These are phyloP conservation scores for Castanea mollissima DNA, from an alignment of 306 rosid genomes.

Conservation along the genomic window DNA sequence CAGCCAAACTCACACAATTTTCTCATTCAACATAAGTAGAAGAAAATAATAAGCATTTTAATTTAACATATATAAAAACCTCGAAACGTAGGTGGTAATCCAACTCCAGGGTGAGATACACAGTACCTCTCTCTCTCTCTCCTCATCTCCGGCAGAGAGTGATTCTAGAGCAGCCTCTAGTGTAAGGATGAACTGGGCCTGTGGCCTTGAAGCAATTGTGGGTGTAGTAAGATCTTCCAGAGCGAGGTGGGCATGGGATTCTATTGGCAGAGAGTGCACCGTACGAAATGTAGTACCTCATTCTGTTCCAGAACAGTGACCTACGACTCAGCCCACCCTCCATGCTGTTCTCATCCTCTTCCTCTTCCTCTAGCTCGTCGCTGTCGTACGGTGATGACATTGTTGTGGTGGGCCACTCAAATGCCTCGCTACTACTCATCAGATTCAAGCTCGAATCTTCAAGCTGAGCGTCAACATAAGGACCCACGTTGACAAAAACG, in stretches of 20 bases:
- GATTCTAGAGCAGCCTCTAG: constrained; percentile 69
- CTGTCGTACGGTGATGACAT: constrained; percentile 36
- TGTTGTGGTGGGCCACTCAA: constrained; percentile 65
- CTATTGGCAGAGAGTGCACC: constrained; percentile 90
- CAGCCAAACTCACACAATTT: neutral
- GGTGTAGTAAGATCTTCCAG: constrained; percentile 91
- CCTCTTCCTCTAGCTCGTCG: constrained; percentile 24
- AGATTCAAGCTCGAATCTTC: constrained; percentile 57
- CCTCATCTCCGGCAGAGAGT: constrained; percentile 73
- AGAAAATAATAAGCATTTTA: neutral
- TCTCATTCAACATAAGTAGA: neutral
- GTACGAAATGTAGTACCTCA: constrained; percentile 76
- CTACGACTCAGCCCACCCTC: constrained; percentile 50
- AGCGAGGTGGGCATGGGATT: constrained; percentile 93
- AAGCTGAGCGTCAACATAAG: constrained; percentile 32
- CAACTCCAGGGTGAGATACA: neutral
- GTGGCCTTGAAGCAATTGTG: constrained; percentile 75
- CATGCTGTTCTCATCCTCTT: neutral
- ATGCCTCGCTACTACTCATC: constrained; percentile 32
- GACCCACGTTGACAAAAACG: constrained; percentile 3
- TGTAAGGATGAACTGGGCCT: constrained; percentile 79
- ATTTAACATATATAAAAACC: no score
- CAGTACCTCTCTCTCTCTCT: neutral
- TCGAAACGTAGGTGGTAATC: no score
- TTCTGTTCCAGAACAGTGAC: constrained; percentile 72